These are phyloP conservation scores for Prosopis cineraria DNA, from an alignment of 306 rosid genomes.

Conservation along the genomic window DNA sequence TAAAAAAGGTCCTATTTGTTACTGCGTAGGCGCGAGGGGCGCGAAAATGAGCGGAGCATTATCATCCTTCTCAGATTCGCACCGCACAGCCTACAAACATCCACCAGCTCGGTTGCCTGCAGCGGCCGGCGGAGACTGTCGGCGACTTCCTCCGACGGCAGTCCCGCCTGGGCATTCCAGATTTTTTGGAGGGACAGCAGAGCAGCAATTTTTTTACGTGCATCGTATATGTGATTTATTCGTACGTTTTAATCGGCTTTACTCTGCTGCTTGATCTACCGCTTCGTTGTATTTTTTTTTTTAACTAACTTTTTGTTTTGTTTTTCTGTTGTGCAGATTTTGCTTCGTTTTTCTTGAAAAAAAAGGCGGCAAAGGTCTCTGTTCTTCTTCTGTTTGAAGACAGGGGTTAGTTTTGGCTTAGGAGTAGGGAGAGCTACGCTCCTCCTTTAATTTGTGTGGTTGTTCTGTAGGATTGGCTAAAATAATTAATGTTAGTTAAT, in stretches of 20 bases:
- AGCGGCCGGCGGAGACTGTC: background rate
- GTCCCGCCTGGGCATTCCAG: background rate
- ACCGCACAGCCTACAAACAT: background rate
- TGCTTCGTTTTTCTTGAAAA: background rate
- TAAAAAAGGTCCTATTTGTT: background rate
- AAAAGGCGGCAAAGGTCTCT: background rate
- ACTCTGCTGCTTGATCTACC: background rate
- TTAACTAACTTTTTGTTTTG: background rate
- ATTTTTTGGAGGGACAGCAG: background rate
- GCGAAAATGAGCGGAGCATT: background rate
- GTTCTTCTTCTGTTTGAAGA: background rate
- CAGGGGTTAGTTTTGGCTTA: background rate
- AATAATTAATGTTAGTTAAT: background rate
- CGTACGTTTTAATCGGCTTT: background rate
- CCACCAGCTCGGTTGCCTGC: background rate
- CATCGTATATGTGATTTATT: background rate
- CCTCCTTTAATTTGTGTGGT: no score
- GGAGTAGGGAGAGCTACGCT: no score
- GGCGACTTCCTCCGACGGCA: background rate
- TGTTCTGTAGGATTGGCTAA: no score
- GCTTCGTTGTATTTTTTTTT: background rate
- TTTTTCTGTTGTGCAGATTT: background rate
- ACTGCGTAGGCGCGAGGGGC: background rate
- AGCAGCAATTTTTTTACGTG: background rate
- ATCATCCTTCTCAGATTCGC: background rate